Percentiles rank a stretch among this genome's conserved stretches.
phyloP scores from a whole-genome alignment of 1,284 basidiomycete species.

The Volvariella volvacea region DNA sequence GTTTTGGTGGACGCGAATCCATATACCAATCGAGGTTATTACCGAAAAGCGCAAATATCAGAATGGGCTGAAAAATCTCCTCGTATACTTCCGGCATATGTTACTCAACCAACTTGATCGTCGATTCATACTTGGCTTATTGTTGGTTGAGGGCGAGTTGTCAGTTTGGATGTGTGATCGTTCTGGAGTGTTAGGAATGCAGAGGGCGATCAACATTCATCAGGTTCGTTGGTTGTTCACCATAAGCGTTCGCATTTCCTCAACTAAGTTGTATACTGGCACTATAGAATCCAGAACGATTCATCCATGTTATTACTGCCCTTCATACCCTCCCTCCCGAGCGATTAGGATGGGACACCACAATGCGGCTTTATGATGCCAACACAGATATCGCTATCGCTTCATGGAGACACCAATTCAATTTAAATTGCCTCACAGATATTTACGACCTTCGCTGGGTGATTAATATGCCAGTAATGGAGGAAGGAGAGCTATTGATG shows the following conservation, averaged over 20 bases:
- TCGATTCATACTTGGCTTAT: conserved; percentile 8
- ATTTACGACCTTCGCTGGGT: too few relatives aligned
- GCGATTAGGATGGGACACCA: conserved; percentile 12
- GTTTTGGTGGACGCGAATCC: too few relatives aligned
- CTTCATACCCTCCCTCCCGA: conserved; percentile 6
- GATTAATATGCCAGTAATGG: too few relatives aligned
- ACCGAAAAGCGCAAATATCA: too few relatives aligned
- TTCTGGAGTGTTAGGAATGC: conserved; percentile 8
- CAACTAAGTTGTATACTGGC: neutral
- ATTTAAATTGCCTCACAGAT: too few relatives aligned
- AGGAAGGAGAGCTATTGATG: too few relatives aligned
- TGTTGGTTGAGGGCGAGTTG: conserved; percentile 2
- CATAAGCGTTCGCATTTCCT: neutral
- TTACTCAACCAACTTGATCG: conserved; percentile 9
- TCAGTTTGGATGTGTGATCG: conserved; percentile 8
- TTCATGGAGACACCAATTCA: too few relatives aligned
- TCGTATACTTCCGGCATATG: conserved; percentile 6
- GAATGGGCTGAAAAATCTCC: neutral
- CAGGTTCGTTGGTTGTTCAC: conserved; percentile 5
- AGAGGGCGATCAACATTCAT: conserved; percentile 8
- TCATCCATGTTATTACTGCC: conserved; percentile 4
- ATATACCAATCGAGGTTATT: too few relatives aligned
- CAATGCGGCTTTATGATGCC: conserved; percentile 10
- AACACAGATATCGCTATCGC: neutral
- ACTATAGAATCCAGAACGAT: conserved; percentile 3